A percentile compares a stretch with the other conserved stretches of the same genome.
Conservation (phyloP, 768 basidiomycete species). For the Calocybe gangraenosa region DNA sequence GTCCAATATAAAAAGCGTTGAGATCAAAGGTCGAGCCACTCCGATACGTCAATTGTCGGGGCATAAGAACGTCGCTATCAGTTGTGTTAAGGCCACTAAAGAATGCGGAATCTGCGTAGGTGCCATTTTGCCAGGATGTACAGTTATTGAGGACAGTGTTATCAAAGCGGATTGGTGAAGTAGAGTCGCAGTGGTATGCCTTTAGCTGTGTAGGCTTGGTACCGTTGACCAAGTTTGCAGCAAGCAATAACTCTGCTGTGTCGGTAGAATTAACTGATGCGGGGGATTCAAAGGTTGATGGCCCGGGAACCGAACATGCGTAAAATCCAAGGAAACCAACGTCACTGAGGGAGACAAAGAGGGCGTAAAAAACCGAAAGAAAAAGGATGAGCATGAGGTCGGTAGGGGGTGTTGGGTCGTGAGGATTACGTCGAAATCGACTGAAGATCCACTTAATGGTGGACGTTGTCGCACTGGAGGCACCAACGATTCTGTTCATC, state of each 20-base stretch:
- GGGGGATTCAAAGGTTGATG: conserved; percentile 13
- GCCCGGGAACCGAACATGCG: conserved; percentile 12
- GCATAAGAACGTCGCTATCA: conserved; percentile 21
- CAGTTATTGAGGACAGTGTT: conserved; percentile 13
- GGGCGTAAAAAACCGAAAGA: conserved; percentile 13
- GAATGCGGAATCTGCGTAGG: conserved; percentile 16
- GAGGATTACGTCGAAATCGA: conserved; percentile 12
- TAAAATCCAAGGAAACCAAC: conserved; percentile 17
- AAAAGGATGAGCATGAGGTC: conserved; percentile 14
- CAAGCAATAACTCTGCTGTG: conserved; percentile 10
- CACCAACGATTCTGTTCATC: conserved; percentile 18
- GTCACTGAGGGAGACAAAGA: conserved; percentile 15
- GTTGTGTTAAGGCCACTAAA: conserved; percentile 18
- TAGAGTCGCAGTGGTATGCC: conserved; percentile 13
- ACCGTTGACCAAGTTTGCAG: conserved; percentile 12
- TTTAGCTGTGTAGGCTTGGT: conserved; percentile 7
- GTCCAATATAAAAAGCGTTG: conserved; percentile 15
- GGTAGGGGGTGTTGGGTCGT: conserved; percentile 16
- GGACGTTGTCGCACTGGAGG: conserved; percentile 10
- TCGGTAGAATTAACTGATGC: conserved; percentile 13
- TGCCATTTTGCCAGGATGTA: conserved; percentile 19
- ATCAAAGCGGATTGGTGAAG: conserved; percentile 3
- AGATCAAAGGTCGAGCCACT: conserved; percentile 3
- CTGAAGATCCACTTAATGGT: conserved; percentile 18
- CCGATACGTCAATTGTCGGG: conserved; percentile 10